These are phyloP conservation scores for Pythium biforme DNA, from an alignment of 352 stramenopile genomes.

Conservation along the genomic window DNA sequence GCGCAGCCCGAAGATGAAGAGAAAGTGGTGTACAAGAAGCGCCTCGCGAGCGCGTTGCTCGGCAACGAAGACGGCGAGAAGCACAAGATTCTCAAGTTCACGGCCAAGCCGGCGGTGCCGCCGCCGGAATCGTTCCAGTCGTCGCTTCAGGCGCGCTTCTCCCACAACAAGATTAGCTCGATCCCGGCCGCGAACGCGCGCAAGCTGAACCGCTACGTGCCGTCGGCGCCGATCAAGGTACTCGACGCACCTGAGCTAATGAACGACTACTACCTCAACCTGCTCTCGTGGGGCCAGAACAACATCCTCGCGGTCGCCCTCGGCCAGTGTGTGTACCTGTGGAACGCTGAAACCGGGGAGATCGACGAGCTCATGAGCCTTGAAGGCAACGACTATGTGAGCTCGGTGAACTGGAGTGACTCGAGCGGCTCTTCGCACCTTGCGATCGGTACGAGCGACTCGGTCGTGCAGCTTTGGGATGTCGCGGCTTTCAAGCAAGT, in stretches of 20 bases:
- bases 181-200: conserved; percentile 65
- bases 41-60: conserved; percentile 78
- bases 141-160: conserved; percentile 90
- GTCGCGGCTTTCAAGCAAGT: conserved; percentile 90
- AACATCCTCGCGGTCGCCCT: conserved; percentile 98
- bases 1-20: conserved; percentile 55
- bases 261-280: conserved; percentile 99
- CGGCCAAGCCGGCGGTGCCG: conserved; percentile 93
- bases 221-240: conserved; percentile 94
- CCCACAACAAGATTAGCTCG: conserved; percentile 93
- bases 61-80: conserved; percentile 70
- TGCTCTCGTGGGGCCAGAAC: conserved; percentile 96
- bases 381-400: conserved; percentile 94
- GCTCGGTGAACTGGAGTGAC: conserved; percentile 95
- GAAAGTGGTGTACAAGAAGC: conserved; percentile 82
- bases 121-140: conserved; percentile 94
- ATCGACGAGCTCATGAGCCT: conserved; percentile 94
- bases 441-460: conserved; percentile 94
- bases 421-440: conserved; percentile 82
- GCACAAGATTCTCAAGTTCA: conserved; percentile 97
- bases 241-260: conserved; percentile 98
- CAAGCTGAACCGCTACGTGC: conserved; percentile 94
- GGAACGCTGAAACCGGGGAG: conserved; percentile 94
- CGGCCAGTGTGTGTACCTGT: conserved; percentile 97
- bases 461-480: conserved; percentile 98